phyloP scores from a whole-genome alignment of 805 yeast species.

The Candida tibetensis region DNA sequence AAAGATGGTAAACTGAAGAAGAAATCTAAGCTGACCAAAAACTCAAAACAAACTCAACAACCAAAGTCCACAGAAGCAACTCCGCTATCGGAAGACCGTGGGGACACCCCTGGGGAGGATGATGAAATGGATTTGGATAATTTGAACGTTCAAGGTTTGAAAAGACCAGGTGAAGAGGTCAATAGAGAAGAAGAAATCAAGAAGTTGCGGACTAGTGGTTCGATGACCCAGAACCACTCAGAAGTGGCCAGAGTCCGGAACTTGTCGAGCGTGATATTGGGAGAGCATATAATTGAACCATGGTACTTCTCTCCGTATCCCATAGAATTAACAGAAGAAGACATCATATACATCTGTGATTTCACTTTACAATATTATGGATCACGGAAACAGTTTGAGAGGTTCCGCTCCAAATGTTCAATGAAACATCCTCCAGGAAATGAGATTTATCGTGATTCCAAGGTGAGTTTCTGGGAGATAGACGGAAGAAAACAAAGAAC shows the following conservation, averaged over 20 bases:
- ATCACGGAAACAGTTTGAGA: constrained; percentile 83
- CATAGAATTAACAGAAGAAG: constrained; percentile 88
- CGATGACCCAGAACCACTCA: constrained; percentile 86
- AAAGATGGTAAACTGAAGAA: constrained; percentile 30
- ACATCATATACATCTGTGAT: constrained; percentile 86
- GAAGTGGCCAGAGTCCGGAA: constrained; percentile 92
- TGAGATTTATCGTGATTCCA: constrained; percentile 90
- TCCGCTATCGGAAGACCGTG: constrained; percentile 25
- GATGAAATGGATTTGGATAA: constrained; percentile 85
- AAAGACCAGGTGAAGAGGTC: constrained; percentile 63
- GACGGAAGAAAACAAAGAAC: constrained; percentile 96
- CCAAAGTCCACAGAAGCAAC: constrained; percentile 15
- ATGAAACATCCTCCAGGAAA: constrained; percentile 97
- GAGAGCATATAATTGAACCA: constrained; percentile 91
- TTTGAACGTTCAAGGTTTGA: constrained; percentile 79
- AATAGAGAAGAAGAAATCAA: constrained; percentile 91
- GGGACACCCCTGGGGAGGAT: constrained; percentile 35
- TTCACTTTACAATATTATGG: constrained; percentile 87
- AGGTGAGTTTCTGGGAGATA: constrained; percentile 92
- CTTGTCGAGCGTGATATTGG: constrained; percentile 73
- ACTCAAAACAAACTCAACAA: constrained; percentile 14
- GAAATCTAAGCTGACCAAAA: constrained; percentile 25
- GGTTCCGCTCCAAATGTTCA: constrained; percentile 85
- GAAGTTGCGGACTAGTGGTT: constrained; percentile 89
- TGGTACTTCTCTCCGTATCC: constrained; percentile 99